Conservation (phyloP, 805 yeast species). For the Starmerella sirachaensis region DNA sequence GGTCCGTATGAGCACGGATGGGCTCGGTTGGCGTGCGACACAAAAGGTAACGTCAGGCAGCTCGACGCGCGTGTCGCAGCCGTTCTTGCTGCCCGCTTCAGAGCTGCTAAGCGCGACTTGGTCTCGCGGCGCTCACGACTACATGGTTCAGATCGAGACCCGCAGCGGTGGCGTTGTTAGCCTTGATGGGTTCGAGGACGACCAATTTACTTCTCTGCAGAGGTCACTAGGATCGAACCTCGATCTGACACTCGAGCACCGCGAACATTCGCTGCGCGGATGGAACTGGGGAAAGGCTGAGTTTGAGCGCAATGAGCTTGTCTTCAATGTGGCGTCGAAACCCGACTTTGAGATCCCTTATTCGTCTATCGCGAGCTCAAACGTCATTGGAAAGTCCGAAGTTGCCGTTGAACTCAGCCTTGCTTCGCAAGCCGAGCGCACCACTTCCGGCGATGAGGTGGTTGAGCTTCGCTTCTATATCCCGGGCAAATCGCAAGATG, state of each 20-base stretch:
- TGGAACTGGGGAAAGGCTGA: conserved; percentile 99
- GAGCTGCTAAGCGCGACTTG: conserved; percentile 71
- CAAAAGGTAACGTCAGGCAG: conserved; percentile 36
- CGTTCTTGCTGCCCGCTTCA: conserved; percentile 80
- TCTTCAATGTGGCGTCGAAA: conserved; percentile 72
- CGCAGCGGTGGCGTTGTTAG: conserved; percentile 74
- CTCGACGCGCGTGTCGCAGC: conserved; percentile 43
- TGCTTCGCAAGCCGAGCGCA: conserved; percentile 36
- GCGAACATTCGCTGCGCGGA: conserved; percentile 89
- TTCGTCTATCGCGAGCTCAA: conserved; percentile 64
- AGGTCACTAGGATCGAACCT: conserved; percentile 73
- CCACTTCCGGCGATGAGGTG: conserved; percentile 80
- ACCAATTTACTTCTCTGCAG: conserved; percentile 66
- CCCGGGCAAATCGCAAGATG: conserved; percentile 63
- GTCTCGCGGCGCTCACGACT: conserved; percentile 91
- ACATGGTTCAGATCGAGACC: conserved; percentile 78
- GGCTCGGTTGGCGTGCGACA: conserved; percentile 87
- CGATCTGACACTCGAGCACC: conserved; percentile 58
- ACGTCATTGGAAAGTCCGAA: conserved; percentile 83
- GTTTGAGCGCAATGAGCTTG: conserved; percentile 80
- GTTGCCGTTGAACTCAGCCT: conserved; percentile 78
- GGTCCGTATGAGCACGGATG: conserved; percentile 91
- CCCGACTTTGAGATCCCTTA: conserved; percentile 92
- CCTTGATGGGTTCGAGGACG: conserved; percentile 84
- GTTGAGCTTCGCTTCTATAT: conserved; percentile 89